Evolutionary conservation across 768 basidiomycete species (phyloP).

Genomic region (Lactarius sp.): DNA sequence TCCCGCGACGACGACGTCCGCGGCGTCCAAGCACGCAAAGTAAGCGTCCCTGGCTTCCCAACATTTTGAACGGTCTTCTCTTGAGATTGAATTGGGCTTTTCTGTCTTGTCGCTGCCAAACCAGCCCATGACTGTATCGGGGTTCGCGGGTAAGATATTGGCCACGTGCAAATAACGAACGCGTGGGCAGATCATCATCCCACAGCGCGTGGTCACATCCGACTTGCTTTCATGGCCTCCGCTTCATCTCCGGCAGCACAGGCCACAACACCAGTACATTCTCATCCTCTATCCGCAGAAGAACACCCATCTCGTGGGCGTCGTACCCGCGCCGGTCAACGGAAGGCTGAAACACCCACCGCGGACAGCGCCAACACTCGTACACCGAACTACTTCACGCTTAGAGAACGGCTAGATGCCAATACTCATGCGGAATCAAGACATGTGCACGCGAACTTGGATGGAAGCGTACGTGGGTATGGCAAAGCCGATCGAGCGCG

Average conservation of each 20-base stretch:
- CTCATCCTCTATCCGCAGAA: conserved; percentile 67
- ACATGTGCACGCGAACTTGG: conserved; percentile 37
- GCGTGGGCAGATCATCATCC: not conserved
- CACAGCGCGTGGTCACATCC: not conserved
- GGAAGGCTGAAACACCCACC: conserved; percentile 30
- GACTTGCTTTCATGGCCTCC: conserved; percentile 22
- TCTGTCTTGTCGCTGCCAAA: conserved; percentile 38
- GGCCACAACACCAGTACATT: conserved; percentile 50
- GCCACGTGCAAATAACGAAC: conserved; percentile 2
- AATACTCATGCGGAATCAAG: conserved; percentile 32
- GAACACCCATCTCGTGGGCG: conserved; percentile 42
- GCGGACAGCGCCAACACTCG: conserved; percentile 28
- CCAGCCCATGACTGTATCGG: conserved; percentile 31
- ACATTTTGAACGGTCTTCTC: conserved; percentile 72
- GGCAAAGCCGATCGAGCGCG: conserved; percentile 37
- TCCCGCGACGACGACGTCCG: conserved; percentile 66
- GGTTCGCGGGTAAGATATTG: not conserved
- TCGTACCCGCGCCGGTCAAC: conserved; percentile 38
- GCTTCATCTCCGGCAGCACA: conserved; percentile 30
- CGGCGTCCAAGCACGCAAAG: conserved; percentile 75
- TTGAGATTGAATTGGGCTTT: conserved; percentile 40
- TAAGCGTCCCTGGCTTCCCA: conserved; percentile 85
- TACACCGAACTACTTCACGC: conserved; percentile 52
- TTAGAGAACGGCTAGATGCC: conserved; percentile 57
- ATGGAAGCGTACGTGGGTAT: conserved; percentile 55